Evolutionary conservation across 2,329 filamentous ascomycete genomes (phyloP).

Genomic region (Keithomyces neogunnii): DNA sequence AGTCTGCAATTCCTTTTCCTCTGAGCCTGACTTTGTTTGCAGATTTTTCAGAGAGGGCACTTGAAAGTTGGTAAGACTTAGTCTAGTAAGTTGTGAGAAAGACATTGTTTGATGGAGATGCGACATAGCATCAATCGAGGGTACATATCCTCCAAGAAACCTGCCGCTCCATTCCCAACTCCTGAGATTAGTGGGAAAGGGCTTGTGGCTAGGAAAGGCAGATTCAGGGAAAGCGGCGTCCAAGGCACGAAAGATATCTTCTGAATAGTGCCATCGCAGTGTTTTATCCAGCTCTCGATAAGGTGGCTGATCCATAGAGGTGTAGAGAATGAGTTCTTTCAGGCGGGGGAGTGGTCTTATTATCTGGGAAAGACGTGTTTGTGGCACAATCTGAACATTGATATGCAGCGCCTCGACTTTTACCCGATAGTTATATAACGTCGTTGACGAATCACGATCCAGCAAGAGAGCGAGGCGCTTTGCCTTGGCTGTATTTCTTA

Average conservation of each 20-base stretch:
- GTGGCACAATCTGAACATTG: conserved; percentile 57
- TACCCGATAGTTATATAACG: conserved; percentile 54
- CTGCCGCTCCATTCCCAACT: conserved; percentile 57
- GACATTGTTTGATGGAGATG: conserved; percentile 44
- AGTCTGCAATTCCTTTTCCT: conserved; percentile 20
- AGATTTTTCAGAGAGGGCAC: conserved; percentile 37
- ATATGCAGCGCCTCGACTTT: conserved; percentile 66
- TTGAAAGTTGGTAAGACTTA: conserved; percentile 58
- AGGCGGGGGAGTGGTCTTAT: conserved; percentile 59
- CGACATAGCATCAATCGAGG: conserved; percentile 38
- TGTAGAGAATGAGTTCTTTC: conserved; percentile 61
- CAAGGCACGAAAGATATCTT: conserved; percentile 56
- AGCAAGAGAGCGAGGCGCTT: conserved; percentile 44
- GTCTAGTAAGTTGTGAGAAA: conserved; percentile 47
- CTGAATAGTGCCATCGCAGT: conserved; percentile 62
- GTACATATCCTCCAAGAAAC: conserved; percentile 35
- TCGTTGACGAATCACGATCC: conserved; percentile 38
- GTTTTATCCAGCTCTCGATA: conserved; percentile 49
- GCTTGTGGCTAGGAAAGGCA: conserved; percentile 22
- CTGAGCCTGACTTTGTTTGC: conserved; percentile 22
- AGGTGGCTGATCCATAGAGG: conserved; percentile 59
- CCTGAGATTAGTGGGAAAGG: conserved; percentile 27
- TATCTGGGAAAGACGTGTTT: conserved; percentile 35
- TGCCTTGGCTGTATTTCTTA: conserved; percentile 40
- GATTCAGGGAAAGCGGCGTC: conserved; percentile 37